These are phyloP conservation scores for Monilinia laxa DNA, from an alignment of 2,329 filamentous ascomycete species.

Conservation along the genomic window DNA sequence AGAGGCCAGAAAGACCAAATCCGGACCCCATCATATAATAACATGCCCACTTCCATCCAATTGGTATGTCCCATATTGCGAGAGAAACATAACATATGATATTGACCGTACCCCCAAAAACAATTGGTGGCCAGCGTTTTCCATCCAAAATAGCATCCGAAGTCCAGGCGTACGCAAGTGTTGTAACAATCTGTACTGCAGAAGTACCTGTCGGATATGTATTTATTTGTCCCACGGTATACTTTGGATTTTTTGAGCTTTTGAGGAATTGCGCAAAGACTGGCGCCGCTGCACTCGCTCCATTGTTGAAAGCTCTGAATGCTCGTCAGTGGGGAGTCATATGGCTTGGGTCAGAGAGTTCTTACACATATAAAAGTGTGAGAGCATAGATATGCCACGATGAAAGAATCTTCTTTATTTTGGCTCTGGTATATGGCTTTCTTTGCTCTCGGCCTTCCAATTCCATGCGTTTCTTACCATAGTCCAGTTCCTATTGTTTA, in stretches of 20 bases:
- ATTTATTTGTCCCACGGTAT: slow-evolving; percentile 40
- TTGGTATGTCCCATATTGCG: slow-evolving; percentile 49
- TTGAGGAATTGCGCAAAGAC: slow-evolving; percentile 48
- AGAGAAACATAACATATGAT: slow-evolving; percentile 35
- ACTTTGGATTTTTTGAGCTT: slow-evolving; percentile 41
- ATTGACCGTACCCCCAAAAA: slow-evolving; percentile 48
- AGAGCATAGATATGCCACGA: slow-evolving; percentile 46
- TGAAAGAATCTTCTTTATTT: slow-evolving; percentile 39
- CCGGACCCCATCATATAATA: slow-evolving; percentile 49
- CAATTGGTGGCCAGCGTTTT: slow-evolving; percentile 45
- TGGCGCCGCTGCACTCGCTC: background rate
- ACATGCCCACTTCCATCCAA: slow-evolving; percentile 62
- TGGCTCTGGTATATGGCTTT: slow-evolving; percentile 42
- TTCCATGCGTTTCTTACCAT: slow-evolving; percentile 33
- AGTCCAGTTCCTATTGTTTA: slow-evolving; percentile 16
- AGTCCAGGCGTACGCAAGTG: slow-evolving; percentile 37
- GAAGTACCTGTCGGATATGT: slow-evolving; percentile 37
- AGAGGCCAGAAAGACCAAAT: slow-evolving; percentile 44
- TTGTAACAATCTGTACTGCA: slow-evolving; percentile 33
- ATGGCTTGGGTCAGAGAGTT: no score
- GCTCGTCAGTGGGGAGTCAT: background rate
- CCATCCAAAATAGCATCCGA: slow-evolving; percentile 33
- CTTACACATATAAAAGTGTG: slow-evolving; percentile 30
- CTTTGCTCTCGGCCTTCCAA: slow-evolving; percentile 43
- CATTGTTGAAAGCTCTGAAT: slow-evolving; percentile 20